A percentile compares a stretch with the other conserved stretches of the same genome.
phyloP scores from a whole-genome alignment of 2,329 filamentous ascomycete genomes.

The Aaosphaeria arxii region DNA sequence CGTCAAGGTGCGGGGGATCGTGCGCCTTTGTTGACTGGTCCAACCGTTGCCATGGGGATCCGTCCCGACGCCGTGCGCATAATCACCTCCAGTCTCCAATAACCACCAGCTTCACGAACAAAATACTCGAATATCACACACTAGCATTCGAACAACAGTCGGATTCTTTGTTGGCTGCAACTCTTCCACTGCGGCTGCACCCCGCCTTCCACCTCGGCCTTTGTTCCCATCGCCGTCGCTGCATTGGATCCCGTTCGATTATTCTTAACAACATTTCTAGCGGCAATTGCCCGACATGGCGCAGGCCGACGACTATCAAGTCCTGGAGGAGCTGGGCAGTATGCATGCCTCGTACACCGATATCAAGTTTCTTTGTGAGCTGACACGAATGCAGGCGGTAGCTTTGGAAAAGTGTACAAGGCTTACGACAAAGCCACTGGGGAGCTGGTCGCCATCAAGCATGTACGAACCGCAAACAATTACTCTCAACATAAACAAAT shows the following conservation, averaged over 20 bases:
- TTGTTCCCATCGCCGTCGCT: no score
- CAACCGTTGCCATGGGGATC: conserved; percentile 25
- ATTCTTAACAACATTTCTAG: conserved; percentile 1
- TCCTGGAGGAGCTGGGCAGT: conserved; percentile 95
- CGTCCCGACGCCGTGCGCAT: conserved; percentile 4
- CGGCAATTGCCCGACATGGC: conserved; percentile 56
- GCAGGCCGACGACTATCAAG: conserved; percentile 82
- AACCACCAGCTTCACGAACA: no score
- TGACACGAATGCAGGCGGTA: conserved; percentile 63
- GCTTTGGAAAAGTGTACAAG: conserved; percentile 96
- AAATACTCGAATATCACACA: no score
- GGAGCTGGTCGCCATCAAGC: conserved; percentile 94
- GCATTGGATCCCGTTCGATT: no score
- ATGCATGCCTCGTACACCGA: conserved; percentile 38
- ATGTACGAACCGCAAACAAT: conserved; percentile 56
- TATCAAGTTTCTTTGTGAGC: conserved; percentile 1
- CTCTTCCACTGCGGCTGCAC: no score
- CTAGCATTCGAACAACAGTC: no score
- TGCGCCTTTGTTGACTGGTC: conserved; percentile 22
- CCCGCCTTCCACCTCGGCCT: no score
- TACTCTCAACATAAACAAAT: not conserved
- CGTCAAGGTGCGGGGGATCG: conserved; percentile 13
- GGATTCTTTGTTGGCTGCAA: no score
- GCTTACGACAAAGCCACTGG: conserved; percentile 88
- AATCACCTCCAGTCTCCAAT: no score